phyloP scores from a whole-genome alignment of 768 basidiomycete species.

The Collybiopsis confluens region DNA sequence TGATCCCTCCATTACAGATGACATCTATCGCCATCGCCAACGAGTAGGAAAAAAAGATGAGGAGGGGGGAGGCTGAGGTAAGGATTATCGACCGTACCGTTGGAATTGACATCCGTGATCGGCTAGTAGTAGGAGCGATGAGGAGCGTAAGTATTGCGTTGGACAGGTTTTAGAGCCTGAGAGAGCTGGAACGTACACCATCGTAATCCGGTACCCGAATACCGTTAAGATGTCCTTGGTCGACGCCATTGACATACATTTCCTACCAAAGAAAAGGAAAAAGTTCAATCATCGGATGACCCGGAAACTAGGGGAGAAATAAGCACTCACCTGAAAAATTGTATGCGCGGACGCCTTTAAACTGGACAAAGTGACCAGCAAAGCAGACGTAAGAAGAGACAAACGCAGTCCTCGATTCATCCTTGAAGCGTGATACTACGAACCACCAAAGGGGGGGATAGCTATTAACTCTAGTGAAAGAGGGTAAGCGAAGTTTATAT shows the following conservation, averaged over 20 bases:
- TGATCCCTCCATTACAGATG: constrained; percentile 41
- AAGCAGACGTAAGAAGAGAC: neutral
- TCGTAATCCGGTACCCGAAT: constrained; percentile 38
- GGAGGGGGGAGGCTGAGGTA: too few relatives aligned
- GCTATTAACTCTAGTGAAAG: too few relatives aligned
- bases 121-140: constrained; percentile 20
- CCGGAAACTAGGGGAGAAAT: too few relatives aligned
- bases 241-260: constrained; percentile 42
- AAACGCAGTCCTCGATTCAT: neutral
- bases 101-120: constrained; percentile 40
- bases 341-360: constrained; percentile 4
- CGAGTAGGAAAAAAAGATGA: too few relatives aligned
- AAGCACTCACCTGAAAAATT: constrained; percentile 9
- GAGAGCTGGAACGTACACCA: constrained; percentile 18
- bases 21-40: constrained; percentile 22
- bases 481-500: too few relatives aligned
- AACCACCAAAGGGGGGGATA: too few relatives aligned
- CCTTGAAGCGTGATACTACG: too few relatives aligned
- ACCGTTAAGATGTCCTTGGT: constrained; percentile 39
- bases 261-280: constrained; percentile 18
- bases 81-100: constrained; percentile 14
- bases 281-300: neutral
- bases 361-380: neutral
- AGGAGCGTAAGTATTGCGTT: neutral
- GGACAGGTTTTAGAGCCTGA: too few relatives aligned